phyloP scores from a whole-genome alignment of 768 basidiomycete genomes.

The Lanmaoa pseudosensibilis region DNA sequence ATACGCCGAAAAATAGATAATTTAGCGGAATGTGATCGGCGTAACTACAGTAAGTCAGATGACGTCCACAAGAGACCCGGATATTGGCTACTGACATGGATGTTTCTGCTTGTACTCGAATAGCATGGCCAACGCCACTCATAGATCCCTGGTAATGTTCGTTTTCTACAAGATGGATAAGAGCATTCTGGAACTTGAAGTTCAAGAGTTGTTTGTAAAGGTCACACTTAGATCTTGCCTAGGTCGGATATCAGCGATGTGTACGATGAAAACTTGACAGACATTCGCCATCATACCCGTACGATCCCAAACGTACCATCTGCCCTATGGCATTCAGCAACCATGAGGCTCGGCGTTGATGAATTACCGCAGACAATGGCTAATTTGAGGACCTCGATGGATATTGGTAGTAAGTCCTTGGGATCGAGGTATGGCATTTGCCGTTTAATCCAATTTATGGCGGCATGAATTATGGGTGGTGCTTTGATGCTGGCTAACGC shows the following conservation, averaged over 20 bases:
- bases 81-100: slow-evolving; percentile 27
- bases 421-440: slow-evolving; percentile 74
- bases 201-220: slow-evolving; percentile 78
- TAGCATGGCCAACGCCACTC: slow-evolving; percentile 59
- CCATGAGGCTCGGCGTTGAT: slow-evolving; percentile 79
- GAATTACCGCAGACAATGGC: slow-evolving; percentile 83
- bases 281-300: slow-evolving; percentile 47
- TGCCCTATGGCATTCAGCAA: slow-evolving; percentile 76
- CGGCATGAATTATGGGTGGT: slow-evolving; percentile 38
- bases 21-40: slow-evolving; percentile 28
- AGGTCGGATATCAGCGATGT: slow-evolving; percentile 9
- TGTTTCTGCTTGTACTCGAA: slow-evolving; percentile 57
- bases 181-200: slow-evolving; percentile 65
- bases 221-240: slow-evolving; percentile 84
- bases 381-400: slow-evolving; percentile 74
- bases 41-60: slow-evolving; percentile 22
- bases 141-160: slow-evolving; percentile 71
- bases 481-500: slow-evolving; percentile 30
- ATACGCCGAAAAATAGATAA: slow-evolving; percentile 41
- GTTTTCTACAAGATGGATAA: slow-evolving; percentile 71
- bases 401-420: slow-evolving; percentile 84
- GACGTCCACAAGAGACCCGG: background rate
- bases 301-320: slow-evolving; percentile 80
- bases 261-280: background rate
- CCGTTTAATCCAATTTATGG: slow-evolving; percentile 50